Evolutionary conservation across 1,284 basidiomycete species (phyloP).

Genomic region (Hortiboletus rubellus): DNA sequence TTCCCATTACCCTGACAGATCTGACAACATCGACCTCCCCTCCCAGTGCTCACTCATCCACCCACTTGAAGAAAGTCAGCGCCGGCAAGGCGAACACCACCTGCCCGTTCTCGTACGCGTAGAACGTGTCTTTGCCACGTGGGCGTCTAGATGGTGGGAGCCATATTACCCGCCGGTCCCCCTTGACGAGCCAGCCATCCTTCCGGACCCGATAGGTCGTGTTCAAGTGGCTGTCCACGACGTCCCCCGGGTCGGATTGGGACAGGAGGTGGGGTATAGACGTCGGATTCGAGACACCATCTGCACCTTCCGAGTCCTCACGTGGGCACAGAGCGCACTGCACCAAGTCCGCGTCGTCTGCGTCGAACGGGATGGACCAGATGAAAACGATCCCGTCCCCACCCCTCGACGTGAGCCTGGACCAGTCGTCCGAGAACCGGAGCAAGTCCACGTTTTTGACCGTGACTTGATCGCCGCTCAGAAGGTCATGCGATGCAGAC

Average conservation of each 20-base stretch:
- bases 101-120: constrained; percentile 10
- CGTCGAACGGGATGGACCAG: constrained; percentile 8
- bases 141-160: constrained; percentile 4
- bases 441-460: constrained; percentile 9
- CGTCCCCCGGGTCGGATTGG: constrained; percentile 14
- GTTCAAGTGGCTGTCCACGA: neutral
- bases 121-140: constrained; percentile 14
- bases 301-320: neutral
- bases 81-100: neutral
- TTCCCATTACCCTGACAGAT: too few relatives aligned
- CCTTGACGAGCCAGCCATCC: constrained; percentile 26
- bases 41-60: neutral
- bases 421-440: constrained; percentile 13
- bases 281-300: neutral
- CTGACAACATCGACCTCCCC: too few relatives aligned
- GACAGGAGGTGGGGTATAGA: constrained; percentile 7
- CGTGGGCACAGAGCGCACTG: constrained; percentile 1
- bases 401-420: constrained; percentile 10
- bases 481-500: constrained; percentile 14
- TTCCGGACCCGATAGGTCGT: constrained; percentile 21
- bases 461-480: constrained; percentile 1
- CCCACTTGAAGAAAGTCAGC: constrained; percentile 5
- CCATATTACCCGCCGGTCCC: constrained; percentile 20
- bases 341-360: neutral
- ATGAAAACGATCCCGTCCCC: constrained; percentile 10